Conservation (phyloP, 1,284 basidiomycete species). For the Leccinum pallidistipes region DNA sequence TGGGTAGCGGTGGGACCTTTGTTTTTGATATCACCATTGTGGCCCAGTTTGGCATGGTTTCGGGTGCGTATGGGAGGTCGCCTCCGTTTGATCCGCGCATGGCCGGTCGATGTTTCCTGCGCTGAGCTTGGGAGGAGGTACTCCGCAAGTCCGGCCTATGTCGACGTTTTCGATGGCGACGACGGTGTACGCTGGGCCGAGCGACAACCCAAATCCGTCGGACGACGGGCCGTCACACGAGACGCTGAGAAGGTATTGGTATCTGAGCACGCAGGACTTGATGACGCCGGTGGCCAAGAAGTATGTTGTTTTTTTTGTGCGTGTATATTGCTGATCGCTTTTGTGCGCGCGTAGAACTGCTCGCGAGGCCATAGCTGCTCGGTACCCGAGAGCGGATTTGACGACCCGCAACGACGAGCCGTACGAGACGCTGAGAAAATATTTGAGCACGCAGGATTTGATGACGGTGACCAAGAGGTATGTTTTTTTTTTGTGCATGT, state of each 20-base stretch:
- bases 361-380: conserved; percentile 78
- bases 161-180: conserved; percentile 86
- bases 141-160: conserved; percentile 54
- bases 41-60: conserved; percentile 58
- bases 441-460: conserved; percentile 87
- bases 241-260: conserved; percentile 22
- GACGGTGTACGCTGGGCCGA: conserved; percentile 72
- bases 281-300: too few species aligned
- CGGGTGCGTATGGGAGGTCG: conserved; percentile 67
- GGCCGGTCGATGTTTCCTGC: conserved; percentile 49
- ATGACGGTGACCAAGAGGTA: conserved; percentile 95
- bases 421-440: conserved; percentile 59
- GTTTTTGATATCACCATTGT: conserved; percentile 89
- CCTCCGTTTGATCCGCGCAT: conserved; percentile 47
- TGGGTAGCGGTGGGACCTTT: conserved; percentile 87
- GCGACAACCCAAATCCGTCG: conserved; percentile 21
- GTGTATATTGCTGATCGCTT: conserved; percentile 14
- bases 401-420: too few species aligned
- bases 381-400: too few species aligned
- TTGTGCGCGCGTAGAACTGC: conserved; percentile 58
- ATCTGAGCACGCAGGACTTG: too few species aligned
- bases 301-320: neutral
- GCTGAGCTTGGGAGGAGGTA: conserved; percentile 42
- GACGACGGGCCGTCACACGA: conserved; percentile 46
- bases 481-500: conserved; percentile 31